Evolutionary conservation across 1,284 basidiomycete species (phyloP).

Genomic region (Stereum hirsutum): DNA sequence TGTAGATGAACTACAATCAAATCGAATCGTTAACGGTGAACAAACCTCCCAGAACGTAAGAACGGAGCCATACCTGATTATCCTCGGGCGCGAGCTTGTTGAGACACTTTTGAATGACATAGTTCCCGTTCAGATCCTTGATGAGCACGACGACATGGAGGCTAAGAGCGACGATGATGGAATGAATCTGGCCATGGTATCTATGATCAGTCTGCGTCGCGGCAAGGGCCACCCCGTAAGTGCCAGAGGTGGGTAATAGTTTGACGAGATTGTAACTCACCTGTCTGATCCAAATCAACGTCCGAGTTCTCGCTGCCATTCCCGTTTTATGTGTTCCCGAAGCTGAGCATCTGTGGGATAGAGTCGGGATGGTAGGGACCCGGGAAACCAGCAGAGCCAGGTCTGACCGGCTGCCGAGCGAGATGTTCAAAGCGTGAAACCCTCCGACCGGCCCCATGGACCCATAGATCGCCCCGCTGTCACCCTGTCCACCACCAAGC

Average conservation of each 20-base stretch:
- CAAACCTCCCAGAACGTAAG: no score
- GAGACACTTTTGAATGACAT: constrained; percentile 99
- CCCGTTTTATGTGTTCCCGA: constrained; percentile 38
- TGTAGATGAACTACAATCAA: constrained; percentile 85
- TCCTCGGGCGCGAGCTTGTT: constrained; percentile 97
- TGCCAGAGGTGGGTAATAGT: constrained; percentile 25
- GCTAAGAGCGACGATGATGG: constrained; percentile 94
- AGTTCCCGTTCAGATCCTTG: constrained; percentile 99
- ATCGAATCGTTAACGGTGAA: no score
- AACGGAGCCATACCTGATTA: constrained; percentile 64
- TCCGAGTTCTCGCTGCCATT: constrained; percentile 36
- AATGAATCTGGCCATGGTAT: constrained; percentile 89
- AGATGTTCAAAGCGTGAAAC: constrained; percentile 21
- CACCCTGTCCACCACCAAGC: constrained; percentile 35
- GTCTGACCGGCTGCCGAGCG: no score
- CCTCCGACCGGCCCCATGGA: constrained; percentile 7
- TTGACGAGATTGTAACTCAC: no score
- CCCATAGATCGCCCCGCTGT: constrained; percentile 28
- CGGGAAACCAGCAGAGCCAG: constrained; percentile 42
- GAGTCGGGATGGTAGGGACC: constrained; percentile 69
- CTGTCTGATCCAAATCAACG: constrained; percentile 23
- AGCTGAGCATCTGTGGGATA: constrained; percentile 33
- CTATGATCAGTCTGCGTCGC: constrained; percentile 61
- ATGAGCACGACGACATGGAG: constrained; percentile 98
- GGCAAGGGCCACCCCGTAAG: constrained; percentile 24